Evolutionary conservation across 306 rosid genomes (phyloP).

Genomic region (Pyrus bretschneideri): DNA sequence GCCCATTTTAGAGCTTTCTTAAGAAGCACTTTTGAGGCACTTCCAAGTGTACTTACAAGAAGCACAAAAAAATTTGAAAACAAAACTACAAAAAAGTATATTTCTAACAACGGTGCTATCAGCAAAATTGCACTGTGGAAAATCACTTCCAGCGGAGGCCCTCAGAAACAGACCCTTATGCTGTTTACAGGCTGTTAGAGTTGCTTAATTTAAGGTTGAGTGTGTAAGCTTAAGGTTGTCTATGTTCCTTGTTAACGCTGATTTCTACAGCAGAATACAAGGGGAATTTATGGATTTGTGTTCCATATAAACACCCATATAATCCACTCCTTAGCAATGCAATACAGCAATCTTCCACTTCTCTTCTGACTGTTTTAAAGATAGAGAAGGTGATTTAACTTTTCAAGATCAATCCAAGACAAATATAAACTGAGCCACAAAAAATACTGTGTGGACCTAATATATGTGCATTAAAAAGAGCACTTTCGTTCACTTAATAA

Average conservation of each 20-base stretch:
- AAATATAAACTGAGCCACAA: background rate
- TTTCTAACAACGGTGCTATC: too few species aligned
- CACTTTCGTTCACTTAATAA: too few species aligned
- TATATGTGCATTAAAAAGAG: too few species aligned
- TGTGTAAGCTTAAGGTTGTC: background rate
- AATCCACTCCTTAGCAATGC: background rate
- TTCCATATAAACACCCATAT: background rate
- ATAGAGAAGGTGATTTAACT: too few species aligned
- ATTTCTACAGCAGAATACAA: too few species aligned
- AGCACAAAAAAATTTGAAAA: too few species aligned
- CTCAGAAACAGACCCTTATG: background rate
- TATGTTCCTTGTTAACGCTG: background rate
- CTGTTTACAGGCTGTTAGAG: background rate
- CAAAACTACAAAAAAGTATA: too few species aligned
- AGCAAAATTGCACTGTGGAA: too few species aligned
- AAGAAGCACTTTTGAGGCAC: background rate
- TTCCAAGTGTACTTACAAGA: too few species aligned
- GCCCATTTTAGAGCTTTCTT: background rate
- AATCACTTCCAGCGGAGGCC: too few species aligned
- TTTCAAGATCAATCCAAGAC: background rate
- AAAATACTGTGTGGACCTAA: background rate
- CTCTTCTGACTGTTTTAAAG: too few species aligned
- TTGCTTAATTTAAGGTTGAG: background rate
- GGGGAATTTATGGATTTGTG: background rate
- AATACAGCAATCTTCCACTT: background rate